Evolutionary conservation across 2,329 filamentous ascomycete genomes (phyloP), one percentile per base, ranked within the genome.

Genomic region (Curvularia verruculosa): DNA sequence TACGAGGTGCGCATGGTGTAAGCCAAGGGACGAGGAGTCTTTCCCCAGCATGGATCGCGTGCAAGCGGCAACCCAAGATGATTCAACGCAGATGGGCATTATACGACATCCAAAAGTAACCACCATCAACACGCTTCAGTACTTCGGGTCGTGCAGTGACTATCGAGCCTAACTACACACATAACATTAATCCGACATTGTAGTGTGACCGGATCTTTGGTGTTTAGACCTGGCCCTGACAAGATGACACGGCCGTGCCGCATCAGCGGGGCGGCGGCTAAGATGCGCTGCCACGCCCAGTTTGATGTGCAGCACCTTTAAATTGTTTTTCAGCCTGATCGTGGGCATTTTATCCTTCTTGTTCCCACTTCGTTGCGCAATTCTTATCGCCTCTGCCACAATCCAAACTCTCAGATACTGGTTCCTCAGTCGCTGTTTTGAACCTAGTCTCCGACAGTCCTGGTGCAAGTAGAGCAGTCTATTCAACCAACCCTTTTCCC

Each of bases 311-410:
- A 54, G 58, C 58, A 49, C 49, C 29, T 53, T 39, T 5, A n/a
- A n/a, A 44, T 47, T 34, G 41, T 55, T 24, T 31, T 45, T 61
- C 52, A 58, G 58, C 58, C 58, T 60, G 51, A 52, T 53, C 21
- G 34, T 37, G 15, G 45, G 52, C 48, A 49, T 43, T 12, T 23
- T 45, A 41, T 15, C 23, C 39, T 56, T 36, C 29, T 53, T 46
- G 15, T 43, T 56, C 41, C 49, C 44, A 49, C 40, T 52, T 34
- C 10, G n/a, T 59, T 51, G 26, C 39, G 18, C 40, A 29, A 31
- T 24, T 4, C 37, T 51, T 43, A n/a, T 31, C 24, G 48, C 37
- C 24, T 43, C 48, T 43, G 13, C 15, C 37, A 51, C 48, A 43
- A n/a, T 51, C 34, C 34, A 23, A 41, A 51, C 37, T 15, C n/a